These are phyloP conservation scores for Coemansia sp. DNA, from an alignment of 192 early-diverging fungal species.

Conservation along the genomic window DNA sequence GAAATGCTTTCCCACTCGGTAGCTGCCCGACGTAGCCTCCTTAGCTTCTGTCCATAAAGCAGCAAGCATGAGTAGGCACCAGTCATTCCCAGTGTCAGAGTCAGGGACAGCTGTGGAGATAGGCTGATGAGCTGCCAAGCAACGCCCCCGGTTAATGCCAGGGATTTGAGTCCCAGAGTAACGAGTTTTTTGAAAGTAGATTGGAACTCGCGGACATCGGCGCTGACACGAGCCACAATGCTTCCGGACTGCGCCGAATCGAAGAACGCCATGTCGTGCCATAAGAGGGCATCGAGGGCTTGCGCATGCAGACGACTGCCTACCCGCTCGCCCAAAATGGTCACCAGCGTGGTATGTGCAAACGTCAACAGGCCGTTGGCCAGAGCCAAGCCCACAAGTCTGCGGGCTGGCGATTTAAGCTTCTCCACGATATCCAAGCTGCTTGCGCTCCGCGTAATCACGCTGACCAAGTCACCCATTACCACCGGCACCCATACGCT, in stretches of 20 bases:
- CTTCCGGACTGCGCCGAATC: conserved; percentile 57
- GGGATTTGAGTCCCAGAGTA: conserved; percentile 59
- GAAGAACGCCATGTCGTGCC: conserved; percentile 64
- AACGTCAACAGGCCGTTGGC: conserved; percentile 62
- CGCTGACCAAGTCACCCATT: conserved; percentile 59
- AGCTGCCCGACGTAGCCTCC: conserved; percentile 44
- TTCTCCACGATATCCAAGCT: conserved; percentile 22
- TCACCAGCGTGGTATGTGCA: conserved; percentile 62
- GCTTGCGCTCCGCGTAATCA: conserved; percentile 46
- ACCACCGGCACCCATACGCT: conserved; percentile 57
- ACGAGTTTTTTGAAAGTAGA: conserved; percentile 61
- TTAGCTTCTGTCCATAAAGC: conserved; percentile 58
- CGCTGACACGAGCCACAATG: conserved; percentile 54
- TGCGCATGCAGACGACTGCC: conserved; percentile 53
- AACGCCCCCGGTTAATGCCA: conserved; percentile 57
- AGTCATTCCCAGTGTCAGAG: conserved; percentile 56
- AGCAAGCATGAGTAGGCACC: conserved; percentile 52
- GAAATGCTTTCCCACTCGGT: conserved; percentile 53
- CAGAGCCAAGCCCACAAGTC: conserved; percentile 56
- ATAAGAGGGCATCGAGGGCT: conserved; percentile 55
- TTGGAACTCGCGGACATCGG: conserved; percentile 62
- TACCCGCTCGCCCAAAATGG: conserved; percentile 61
- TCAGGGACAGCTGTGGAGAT: conserved; percentile 56
- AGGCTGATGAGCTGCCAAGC: conserved; percentile 55
- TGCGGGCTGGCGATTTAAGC: conserved; percentile 51